Evolutionary conservation across 2,329 filamentous ascomycete genomes (phyloP), one percentile per base, ranked within the genome.

Genomic region (Gnomoniopsis sp.): DNA sequence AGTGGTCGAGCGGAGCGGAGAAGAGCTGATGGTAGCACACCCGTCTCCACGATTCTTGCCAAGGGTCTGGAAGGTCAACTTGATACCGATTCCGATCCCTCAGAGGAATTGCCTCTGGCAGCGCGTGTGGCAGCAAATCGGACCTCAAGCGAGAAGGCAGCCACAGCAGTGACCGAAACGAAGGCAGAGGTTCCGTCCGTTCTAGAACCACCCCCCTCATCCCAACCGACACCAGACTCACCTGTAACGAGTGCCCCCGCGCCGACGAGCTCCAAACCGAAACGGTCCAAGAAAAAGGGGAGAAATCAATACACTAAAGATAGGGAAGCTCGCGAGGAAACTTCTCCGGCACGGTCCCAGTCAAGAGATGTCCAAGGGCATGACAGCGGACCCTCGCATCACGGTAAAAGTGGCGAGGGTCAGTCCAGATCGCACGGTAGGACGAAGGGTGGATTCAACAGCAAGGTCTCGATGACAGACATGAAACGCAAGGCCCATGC

Each of bases 291-390:
- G 62, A 85, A 86, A 65, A 86, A 87, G 59, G 88, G 89, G 19
- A 87, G 89, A 63, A 95, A 93, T 64, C 91, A 95, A 71, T 93
- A 93, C 67, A 93, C 89, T 1, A 89, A 88, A 68, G 88, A 93
- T 63, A 83, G 87, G 49, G 88, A 91, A 50, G 71, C 69, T 6
- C 79, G 81, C 19, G 78, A 78, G 33, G 82, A 85, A 30, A 81
- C 78, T 26, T 86, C 86, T 4, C 82, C 84, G 11, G 77, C 78
- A 43, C 74, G 85, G 62, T 82, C 83, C 58, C 71, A 79, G 65
- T 74, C 78, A 61, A 71, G 80, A 49, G 78, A 84, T 70, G 76
- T 83, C 64, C 75, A 83, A 70, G 73, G 80, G 70, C 77, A 81
- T 58, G 76, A 80, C 38, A 71, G 72, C 41, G 70, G 74, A 59